phyloP scores from a whole-genome alignment of 495 filamentous ascomycete genomes.

The Hyaloscypha bicolor region DNA sequence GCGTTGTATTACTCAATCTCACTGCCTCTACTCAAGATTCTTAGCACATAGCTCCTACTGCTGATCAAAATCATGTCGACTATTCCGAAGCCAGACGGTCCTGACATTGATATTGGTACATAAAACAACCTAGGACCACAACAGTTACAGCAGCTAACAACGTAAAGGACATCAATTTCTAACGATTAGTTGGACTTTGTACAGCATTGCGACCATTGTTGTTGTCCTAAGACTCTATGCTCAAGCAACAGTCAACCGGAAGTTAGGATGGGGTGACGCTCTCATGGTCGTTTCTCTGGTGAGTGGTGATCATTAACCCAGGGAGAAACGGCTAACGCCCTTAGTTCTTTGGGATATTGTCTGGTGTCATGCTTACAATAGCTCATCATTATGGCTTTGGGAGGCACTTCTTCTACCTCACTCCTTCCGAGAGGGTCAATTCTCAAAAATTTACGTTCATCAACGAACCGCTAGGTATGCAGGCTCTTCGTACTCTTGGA shows the following conservation, averaged over 20 bases:
- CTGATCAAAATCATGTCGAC: constrained; percentile 5
- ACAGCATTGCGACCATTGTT: not conserved
- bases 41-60: not conserved
- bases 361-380: not conserved
- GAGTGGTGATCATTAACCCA: not conserved
- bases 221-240: not conserved
- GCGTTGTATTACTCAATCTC: not conserved
- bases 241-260: not conserved
- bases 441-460: constrained; percentile 1
- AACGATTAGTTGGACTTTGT: not conserved
- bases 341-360: too few species aligned
- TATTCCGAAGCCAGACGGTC: not conserved
- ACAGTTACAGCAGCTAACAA: not conserved
- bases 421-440: not conserved
- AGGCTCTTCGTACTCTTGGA: too few species aligned
- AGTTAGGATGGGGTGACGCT: constrained; percentile 7
- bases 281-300: constrained; percentile 7
- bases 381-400: constrained; percentile 1
- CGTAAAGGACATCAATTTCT: constrained; percentile 1
- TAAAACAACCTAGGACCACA: not conserved
- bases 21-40: not conserved
- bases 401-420: too few species aligned
- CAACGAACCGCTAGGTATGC: constrained; percentile 3
- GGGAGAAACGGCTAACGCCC: not conserved
- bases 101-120: not conserved